phyloP scores from a whole-genome alignment of 495 filamentous ascomycete genomes.

The Penicillium manginii region DNA sequence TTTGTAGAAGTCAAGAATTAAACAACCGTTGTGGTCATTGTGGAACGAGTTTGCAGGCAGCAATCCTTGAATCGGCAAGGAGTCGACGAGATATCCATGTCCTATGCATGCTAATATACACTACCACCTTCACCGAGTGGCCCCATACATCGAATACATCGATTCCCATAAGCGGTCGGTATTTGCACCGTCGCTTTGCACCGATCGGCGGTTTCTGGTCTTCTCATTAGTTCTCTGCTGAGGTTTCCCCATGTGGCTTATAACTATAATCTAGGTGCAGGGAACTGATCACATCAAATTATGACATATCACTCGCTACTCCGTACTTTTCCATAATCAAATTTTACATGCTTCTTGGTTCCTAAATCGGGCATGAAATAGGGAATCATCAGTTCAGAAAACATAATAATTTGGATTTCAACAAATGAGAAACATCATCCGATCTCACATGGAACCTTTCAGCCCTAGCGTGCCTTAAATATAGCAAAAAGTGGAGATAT shows the following conservation, averaged over 20 bases:
- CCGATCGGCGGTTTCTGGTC: background rate
- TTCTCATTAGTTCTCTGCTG: background rate
- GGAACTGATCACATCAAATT: background rate
- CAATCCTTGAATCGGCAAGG: constrained; percentile 3
- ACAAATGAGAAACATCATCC: background rate
- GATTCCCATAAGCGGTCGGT: background rate
- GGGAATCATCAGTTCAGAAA: background rate
- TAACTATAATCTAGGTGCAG: background rate
- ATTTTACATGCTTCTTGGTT: background rate
- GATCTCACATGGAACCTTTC: constrained; percentile 2
- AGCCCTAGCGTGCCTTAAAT: constrained; percentile 6
- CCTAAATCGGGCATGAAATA: background rate
- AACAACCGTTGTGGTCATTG: background rate
- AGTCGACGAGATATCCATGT: constrained; percentile 2
- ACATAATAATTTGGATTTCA: background rate
- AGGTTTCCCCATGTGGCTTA: background rate
- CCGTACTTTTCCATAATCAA: background rate
- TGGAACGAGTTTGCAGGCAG: background rate
- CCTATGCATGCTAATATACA: background rate
- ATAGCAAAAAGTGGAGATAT: background rate
- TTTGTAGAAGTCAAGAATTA: constrained; percentile 5
- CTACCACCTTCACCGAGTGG: background rate
- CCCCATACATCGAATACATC: background rate
- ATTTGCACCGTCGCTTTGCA: background rate
- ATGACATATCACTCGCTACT: background rate